Evolutionary conservation across 139 green algal species (phyloP), one percentile per base, ranked within the genome.

Genomic region (Chlorella ohadii): DNA sequence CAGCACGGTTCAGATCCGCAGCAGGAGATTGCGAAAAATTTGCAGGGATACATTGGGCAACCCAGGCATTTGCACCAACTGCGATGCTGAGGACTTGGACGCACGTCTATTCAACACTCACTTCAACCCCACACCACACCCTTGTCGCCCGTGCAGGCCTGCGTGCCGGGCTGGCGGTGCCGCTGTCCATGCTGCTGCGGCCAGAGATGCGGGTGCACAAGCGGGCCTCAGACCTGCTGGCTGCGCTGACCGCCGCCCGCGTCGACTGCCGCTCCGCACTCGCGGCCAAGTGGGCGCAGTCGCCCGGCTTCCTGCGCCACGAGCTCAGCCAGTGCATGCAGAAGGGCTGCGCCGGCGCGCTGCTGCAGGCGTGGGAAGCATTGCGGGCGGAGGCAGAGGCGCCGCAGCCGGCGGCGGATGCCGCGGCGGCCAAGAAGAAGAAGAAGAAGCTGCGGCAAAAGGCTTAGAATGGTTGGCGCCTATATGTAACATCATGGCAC

Each of bases 241-340:
- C 59, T 0, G 90, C 88, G 12, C 86, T 97, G 64, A 22, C 27
- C 13, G 61, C 28, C 15, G 36, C 31, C 0, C 51, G 74, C 0
- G 86, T 95, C 38, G 91, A 93, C 86, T 91, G 82, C 76, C 56
- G 64, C 1, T 59, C 66, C 0, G 28, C 56, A 1, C 81, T 97
- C 64, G 84, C 65, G 17, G 78, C 70, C 2, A 83, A 71, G 15
- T 96, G 93, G 93, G 9, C 19, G 4, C 13, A 36, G 15, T 57
- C 92, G 20, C 79, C 85, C 0, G 34, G 31, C 0, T 93, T 93
- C 51, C 72, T 96, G 55, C 87, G 90, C 72, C 73, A 79, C 19
- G 88, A 97, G 87, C 61, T 97, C 56, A 34, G 16, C 3, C 71
- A 72, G 74, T 96, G 94, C 91, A 34, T 96, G 85, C 78, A 83